Evolutionary conservation across 164 flowering plant species (phyloP), one percentile per base, ranked within the genome.

Genomic region (Vitis cinerea): DNA sequence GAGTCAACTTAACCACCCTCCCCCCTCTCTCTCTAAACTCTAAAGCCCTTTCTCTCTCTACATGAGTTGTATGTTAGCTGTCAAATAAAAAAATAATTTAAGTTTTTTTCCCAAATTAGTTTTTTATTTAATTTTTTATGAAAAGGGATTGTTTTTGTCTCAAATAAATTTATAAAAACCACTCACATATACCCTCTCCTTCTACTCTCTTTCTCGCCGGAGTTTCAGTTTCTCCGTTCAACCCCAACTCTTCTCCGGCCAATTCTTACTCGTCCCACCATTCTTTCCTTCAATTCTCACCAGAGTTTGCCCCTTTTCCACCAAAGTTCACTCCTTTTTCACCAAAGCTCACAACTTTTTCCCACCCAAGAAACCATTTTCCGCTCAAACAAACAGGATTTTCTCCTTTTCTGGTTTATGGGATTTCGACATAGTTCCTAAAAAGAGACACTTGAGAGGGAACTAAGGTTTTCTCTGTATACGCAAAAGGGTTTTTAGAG

Each of bases 31-130:
- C 44, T 31, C 44, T 31, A 31, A 31, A 31, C 7, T 31, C 44
- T 6, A 31, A 31, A 31, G 44, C 44, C 0, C 5, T 6, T 31
- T 37, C 44, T 37, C 7, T 37, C 50, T 17, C 29, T 7, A 9
- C 71, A 17, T 60, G 64, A 37, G 76, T 65, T 69, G 79, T 65
- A 65, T 72, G 72, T 69, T 75, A 79, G 81, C 78, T 78, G 81
- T 71, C 78, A 75, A 56, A 54, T 68, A 37, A 31, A 31, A 58
- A 15, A 44, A 69, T 48, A 49, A 31, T 3, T 12, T 44, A 1
- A 52, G 37, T 52, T 47, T 63, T 68, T 61, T 23, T 51, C 57
- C 16, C 13, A 2, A 48, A 58, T 17, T 31, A n/a, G 15, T 50
- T 19, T 63, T 60, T 48, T 70, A 52, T 27, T 61, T 27, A 44